These are phyloP conservation scores for Flammula alnicola DNA, from an alignment of 1,284 basidiomycete genomes.

Conservation along the genomic window DNA sequence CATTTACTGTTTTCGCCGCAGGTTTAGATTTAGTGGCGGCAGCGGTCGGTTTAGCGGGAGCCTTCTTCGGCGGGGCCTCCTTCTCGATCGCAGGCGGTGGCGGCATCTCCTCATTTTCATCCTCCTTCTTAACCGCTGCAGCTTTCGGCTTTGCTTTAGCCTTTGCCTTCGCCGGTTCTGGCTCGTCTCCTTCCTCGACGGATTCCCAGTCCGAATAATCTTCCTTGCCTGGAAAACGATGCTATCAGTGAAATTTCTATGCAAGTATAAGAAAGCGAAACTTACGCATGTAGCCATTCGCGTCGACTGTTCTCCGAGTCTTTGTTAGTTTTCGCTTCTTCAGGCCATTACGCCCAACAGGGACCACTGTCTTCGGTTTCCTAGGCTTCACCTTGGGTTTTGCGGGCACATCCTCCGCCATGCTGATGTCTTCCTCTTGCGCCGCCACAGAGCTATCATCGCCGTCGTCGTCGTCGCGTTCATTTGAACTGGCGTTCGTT, in stretches of 20 bases:
- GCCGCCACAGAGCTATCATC: constrained; percentile 37
- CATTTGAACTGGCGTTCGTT: constrained; percentile 22
- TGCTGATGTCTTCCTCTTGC: constrained; percentile 38
- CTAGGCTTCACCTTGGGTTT: constrained; percentile 54
- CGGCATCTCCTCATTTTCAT: constrained; percentile 21
- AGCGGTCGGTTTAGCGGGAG: constrained; percentile 14
- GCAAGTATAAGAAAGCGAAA: constrained; percentile 15
- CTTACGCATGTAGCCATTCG: constrained; percentile 75
- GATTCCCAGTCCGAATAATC: constrained; percentile 84
- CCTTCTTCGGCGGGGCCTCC: constrained; percentile 20
- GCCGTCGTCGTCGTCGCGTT: constrained; percentile 19
- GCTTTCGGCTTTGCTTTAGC: constrained; percentile 26
- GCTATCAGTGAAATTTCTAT: neutral
- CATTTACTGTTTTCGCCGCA: constrained; percentile 20
- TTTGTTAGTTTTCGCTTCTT: constrained; percentile 72
- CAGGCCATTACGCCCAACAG: constrained; percentile 72
- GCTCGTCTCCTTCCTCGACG: constrained; percentile 61
- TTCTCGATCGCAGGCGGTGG: constrained; percentile 13
- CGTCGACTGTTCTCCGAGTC: constrained; percentile 57
- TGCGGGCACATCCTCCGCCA: constrained; percentile 40
- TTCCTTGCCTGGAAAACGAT: constrained; percentile 56
- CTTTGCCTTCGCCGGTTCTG: constrained; percentile 39
- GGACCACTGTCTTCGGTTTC: constrained; percentile 64
- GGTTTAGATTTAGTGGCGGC: constrained; percentile 19
- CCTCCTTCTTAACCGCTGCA: constrained; percentile 25